phyloP scores from a whole-genome alignment of 176 grass and related monocot species.

The Rhynchospora pubera region DNA sequence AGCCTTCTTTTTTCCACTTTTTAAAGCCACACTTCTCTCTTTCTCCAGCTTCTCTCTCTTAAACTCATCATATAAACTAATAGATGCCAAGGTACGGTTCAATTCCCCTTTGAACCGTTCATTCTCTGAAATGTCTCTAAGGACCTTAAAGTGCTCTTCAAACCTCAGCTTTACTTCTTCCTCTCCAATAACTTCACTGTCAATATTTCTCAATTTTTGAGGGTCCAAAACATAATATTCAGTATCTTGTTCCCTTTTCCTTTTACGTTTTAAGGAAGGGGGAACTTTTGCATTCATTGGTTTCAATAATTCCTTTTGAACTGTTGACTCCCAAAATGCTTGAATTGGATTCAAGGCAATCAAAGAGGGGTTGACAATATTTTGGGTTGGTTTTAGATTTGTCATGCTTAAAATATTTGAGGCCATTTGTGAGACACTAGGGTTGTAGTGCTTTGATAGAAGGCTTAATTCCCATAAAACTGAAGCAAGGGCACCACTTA shows the following conservation, averaged over 20 bases:
- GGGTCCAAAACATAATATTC: constrained; percentile 42
- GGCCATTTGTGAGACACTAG: constrained; percentile 53
- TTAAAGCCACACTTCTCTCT: neutral
- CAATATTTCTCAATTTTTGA: constrained; percentile 24
- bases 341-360: constrained; percentile 46
- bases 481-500: constrained; percentile 87
- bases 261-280: constrained; percentile 40
- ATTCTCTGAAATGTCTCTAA: constrained; percentile 63
- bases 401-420: constrained; percentile 67
- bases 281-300: constrained; percentile 31
- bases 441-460: constrained; percentile 75
- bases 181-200: constrained; percentile 41
- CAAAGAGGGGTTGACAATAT: constrained; percentile 49
- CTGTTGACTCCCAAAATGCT: constrained; percentile 64
- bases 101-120: constrained; percentile 65
- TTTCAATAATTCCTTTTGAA: constrained; percentile 46
- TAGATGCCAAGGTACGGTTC: constrained; percentile 51
- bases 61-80: constrained; percentile 69
- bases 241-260: constrained; percentile 31
- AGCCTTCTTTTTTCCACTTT: neutral
- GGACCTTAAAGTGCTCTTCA: constrained; percentile 55
- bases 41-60: constrained; percentile 53
- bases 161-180: constrained; percentile 48
- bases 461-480: constrained; percentile 94
- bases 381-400: constrained; percentile 58